A percentile compares a stretch with the other conserved stretches of the same genome.
phyloP scores from a whole-genome alignment of 2,329 filamentous ascomycete genomes.

The Trichoderma sp. region DNA sequence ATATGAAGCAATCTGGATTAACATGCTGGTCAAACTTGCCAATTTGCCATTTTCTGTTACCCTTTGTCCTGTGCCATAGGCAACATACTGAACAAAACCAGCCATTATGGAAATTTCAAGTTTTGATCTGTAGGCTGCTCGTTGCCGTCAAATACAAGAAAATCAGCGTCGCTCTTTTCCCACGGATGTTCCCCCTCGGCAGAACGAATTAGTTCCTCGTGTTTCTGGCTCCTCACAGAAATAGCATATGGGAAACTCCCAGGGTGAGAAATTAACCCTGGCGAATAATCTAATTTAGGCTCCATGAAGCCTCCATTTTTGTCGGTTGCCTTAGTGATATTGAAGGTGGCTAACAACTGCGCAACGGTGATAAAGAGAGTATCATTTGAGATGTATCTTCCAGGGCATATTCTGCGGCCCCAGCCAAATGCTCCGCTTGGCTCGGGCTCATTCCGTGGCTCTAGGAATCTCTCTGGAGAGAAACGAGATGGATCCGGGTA shows the following conservation, averaged over 20 bases:
- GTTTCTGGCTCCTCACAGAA: slow-evolving; percentile 27
- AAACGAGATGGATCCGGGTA: slow-evolving; percentile 46
- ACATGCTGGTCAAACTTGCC: not conserved
- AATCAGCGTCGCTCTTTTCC: slow-evolving; percentile 31
- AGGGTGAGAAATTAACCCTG: slow-evolving; percentile 30
- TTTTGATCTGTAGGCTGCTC: not conserved
- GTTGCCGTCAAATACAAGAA: not conserved
- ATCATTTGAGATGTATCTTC: not conserved
- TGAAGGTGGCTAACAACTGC: not conserved
- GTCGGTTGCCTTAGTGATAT: not conserved
- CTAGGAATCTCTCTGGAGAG: slow-evolving; percentile 35
- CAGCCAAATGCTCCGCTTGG: not conserved
- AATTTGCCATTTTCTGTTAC: not conserved
- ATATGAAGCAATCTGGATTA: not conserved
- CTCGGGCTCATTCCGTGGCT: slow-evolving; percentile 29
- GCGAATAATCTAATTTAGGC: slow-evolving; percentile 24
- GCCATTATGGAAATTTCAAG: not conserved
- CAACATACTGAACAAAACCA: not conserved
- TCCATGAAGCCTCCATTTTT: slow-evolving; percentile 28
- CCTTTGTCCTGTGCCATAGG: no score
- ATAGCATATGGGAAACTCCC: slow-evolving; percentile 28
- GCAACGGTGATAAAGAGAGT: slow-evolving; percentile 3
- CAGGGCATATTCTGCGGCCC: slow-evolving; percentile 21
- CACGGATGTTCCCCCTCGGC: slow-evolving; percentile 30
- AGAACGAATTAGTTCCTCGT: slow-evolving; percentile 28